These are phyloP conservation scores for Marchantia polymorpha DNA, from an alignment of 225 moss, liverwort and hornwort genomes.

Conservation along the genomic window DNA sequence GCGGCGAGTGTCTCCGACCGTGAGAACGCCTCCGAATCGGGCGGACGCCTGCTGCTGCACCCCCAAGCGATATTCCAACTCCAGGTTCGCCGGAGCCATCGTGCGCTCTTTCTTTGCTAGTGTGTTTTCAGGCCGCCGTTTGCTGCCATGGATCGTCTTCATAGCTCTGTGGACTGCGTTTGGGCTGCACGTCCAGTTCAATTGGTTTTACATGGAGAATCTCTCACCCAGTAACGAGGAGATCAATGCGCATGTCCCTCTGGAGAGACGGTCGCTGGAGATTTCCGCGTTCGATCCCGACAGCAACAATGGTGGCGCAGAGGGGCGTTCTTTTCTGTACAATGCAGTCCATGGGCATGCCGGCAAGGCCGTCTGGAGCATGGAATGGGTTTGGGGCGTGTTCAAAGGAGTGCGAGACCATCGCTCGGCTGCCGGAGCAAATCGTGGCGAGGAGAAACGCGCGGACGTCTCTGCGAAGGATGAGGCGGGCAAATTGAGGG, in stretches of 20 bases:
- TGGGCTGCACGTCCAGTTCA: slow-evolving; percentile 50
- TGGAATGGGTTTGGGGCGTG: background rate
- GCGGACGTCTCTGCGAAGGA: background rate
- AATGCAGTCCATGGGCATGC: background rate
- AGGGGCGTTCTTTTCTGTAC: background rate
- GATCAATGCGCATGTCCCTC: slow-evolving; percentile 11
- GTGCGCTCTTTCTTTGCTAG: background rate
- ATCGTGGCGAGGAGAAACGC: background rate
- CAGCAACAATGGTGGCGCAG: background rate
- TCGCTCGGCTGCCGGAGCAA: background rate
- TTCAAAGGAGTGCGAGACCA: background rate
- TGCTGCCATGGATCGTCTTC: slow-evolving; percentile 53
- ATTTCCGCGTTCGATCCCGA: background rate
- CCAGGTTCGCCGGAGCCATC: background rate
- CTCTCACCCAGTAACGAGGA: slow-evolving; percentile 11
- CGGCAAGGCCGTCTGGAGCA: background rate
- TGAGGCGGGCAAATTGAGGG: background rate
- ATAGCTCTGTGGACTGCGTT: slow-evolving; percentile 54
- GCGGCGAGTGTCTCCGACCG: slow-evolving; percentile 15
- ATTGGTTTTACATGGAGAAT: slow-evolving; percentile 32
- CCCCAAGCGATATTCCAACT: background rate
- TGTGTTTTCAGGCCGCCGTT: slow-evolving; percentile 26
- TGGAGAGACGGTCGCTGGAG: background rate
- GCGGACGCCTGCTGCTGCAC: slow-evolving; percentile 2
- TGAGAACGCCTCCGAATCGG: background rate